A percentile compares a stretch with the other conserved stretches of the same genome.
Conservation (phyloP, 331 rosid species). For the Stylosanthes scabra region DNA sequence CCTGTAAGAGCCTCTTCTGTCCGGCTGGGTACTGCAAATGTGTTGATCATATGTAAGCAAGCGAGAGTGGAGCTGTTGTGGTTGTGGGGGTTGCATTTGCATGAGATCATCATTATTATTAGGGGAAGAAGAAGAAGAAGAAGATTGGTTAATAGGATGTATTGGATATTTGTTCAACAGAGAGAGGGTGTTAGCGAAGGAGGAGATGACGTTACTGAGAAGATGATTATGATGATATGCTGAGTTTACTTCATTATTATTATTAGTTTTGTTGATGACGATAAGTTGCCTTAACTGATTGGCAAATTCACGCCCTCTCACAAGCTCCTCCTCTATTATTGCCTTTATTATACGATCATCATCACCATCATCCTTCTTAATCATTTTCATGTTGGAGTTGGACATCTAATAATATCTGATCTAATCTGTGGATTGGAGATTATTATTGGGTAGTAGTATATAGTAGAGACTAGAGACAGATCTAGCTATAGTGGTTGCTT, state of each 20-base stretch:
- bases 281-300: constrained; percentile 39
- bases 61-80: no score
- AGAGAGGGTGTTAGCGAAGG: constrained; percentile 53
- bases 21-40: constrained; percentile 32
- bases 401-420: no score
- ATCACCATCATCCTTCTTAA: constrained; percentile 29
- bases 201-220: constrained; percentile 35
- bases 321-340: constrained; percentile 42
- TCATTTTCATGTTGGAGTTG: background rate
- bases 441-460: no score
- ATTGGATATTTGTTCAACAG: constrained; percentile 36
- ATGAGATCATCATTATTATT: background rate
- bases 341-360: constrained; percentile 10
- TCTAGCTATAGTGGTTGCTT: no score
- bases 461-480: no score
- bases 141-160: background rate
- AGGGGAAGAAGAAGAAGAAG: background rate
- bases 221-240: no score
- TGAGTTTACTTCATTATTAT: background rate
- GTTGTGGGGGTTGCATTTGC: no score
- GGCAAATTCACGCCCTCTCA: constrained; percentile 56
- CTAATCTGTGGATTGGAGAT: no score
- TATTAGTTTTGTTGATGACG: background rate
- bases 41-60: constrained; percentile 31
- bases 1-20: constrained; percentile 50